Base-by-base conservation (phyloP, 75 land plant species). In the Selaginella tamariscina region DNA sequence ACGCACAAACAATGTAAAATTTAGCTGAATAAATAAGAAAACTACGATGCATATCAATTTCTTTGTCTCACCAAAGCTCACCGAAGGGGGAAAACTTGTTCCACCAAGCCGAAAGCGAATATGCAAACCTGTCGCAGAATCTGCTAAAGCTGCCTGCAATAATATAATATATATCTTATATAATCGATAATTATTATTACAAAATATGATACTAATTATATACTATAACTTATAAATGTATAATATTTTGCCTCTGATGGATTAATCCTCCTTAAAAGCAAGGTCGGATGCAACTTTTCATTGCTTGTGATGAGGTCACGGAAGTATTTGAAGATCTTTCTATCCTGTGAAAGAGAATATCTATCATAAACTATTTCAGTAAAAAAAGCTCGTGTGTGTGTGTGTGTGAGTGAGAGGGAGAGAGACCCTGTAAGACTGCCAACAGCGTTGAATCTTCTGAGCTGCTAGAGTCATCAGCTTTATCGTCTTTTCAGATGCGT, bases 61-160 rank as follows among this genome's bases (percentile, higher is more conserved):
- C 15, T 39, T 39, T 5, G 49, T 39, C 49, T 39, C 49, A 39
- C 49, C 49, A 39, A 39, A 27, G 30, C 66, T 11, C 66, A 26
- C 26, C 29, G 18, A 29, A 28, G 66, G 66, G 18, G 66, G 66
- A 65, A 65, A 65, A 27, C 20, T 30, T 2, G 2, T 15, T 27
- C 66, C 66, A 26, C 66, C 66, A 29, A 65, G 66, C 30, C 66
- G 24, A 30, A 65, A 65, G 2, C 66, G 66, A 27, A 65, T 28
- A 29, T 65, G 66, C 29, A 65, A 18, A 18, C 66, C 66, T 1
- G 66, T 30, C 2, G 66, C 66, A 18, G 66, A 13, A 2, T 65
- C 66, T 65, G 66, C 66, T 27, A 65, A 30, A 2, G 26, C 29
- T 65, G 66, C 66, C 66, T 65, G 66, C 29, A n/a, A n/a, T n/a